Base-by-base conservation (phyloP, 2,329 filamentous ascomycete species). In the Polytolypa hystricis region DNA sequence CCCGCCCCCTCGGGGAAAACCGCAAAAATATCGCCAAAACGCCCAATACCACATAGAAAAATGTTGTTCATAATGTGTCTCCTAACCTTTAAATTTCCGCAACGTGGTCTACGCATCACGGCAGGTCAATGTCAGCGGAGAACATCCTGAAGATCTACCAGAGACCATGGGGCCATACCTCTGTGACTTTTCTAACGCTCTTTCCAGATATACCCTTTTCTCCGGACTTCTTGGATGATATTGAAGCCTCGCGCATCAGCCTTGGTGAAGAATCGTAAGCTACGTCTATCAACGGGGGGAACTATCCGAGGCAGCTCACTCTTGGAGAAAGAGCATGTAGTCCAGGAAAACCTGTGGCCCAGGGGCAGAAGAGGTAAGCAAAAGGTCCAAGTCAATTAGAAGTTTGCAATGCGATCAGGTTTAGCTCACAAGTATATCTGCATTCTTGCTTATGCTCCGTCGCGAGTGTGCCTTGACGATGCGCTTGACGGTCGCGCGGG, bases 391-490 rank as follows among this genome's bases (percentile, higher is more conserved):
- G 7, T 11, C 19, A 35, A 25, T 17, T n/a, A 17, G 6, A 23
- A 8, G 5, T 12, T 20, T 21, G 28, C 5, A 26, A 32, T 16
- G 19, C 16, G 19, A 5, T 3, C 19, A 10, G 11, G 21, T 33
- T 11, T 19, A 16, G 50, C 73, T 42, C 62, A 93, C 84, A 63
- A 89, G 68, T 40, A 93, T 77, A 60, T 94, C 87, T 19, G 79
- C 81, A 59, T 91, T 87, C 60, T 85, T 91, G 66, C 79, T 84
- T 44, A 93, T 61, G 45, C 73, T 81, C 54, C 79, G 77, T 44
- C 83, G 81, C 6, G 84, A 81, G 58, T 93, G 85, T 12, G 84
- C 85, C 62, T 93, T 94, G 52, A 93, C 71, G 42, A 93, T 89
- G 60, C 86, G 87, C 61, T 86, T 91, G 49, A 94, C 70, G 0